Conservation (phyloP, 345 rosid species). For the Sapria himalayana region DNA sequence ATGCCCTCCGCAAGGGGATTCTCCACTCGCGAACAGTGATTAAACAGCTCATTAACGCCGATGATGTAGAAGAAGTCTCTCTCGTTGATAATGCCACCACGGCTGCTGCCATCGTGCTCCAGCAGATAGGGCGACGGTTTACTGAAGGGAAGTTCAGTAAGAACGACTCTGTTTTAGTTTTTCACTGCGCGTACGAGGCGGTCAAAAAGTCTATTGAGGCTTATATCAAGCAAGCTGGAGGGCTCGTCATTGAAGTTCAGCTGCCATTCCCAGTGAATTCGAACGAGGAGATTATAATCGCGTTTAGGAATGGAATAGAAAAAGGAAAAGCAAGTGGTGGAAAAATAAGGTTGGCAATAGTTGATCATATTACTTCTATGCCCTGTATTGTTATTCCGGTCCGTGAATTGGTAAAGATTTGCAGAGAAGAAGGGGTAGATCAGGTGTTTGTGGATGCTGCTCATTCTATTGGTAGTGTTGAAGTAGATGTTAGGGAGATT, state of each 20-base stretch:
- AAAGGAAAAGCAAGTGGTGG: conserved; percentile 44
- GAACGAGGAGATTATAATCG: conserved; percentile 30
- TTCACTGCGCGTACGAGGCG: conserved; percentile 41
- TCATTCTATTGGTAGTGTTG: conserved; percentile 75
- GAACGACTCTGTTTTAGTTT: conserved; percentile 36
- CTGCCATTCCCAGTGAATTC: conserved; percentile 71
- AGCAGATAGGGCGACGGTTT: conserved; percentile 39
- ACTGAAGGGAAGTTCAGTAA: conserved; percentile 26
- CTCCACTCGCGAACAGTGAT: conserved; percentile 30
- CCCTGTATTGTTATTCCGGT: conserved; percentile 75
- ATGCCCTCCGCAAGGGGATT: conserved; percentile 37
- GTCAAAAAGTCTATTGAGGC: conserved; percentile 64
- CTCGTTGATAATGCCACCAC: conserved; percentile 65
- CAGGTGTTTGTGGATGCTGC: conserved; percentile 88
- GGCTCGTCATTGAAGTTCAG: conserved; percentile 59
- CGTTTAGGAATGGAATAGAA: conserved; percentile 37
- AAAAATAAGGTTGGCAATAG: conserved; percentile 64
- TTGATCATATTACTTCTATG: conserved; percentile 90
- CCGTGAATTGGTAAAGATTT: conserved; percentile 54
- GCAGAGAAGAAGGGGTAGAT: conserved; percentile 77
- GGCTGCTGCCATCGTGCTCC: conserved; percentile 63
- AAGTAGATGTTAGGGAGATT: conserved; percentile 66
- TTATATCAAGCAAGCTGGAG: conserved; percentile 70
- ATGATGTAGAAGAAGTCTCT: conserved; percentile 49
- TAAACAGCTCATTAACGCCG: conserved; percentile 42